phyloP scores from a whole-genome alignment of 139 green algal species.

The Chlorella vulgaris region DNA sequence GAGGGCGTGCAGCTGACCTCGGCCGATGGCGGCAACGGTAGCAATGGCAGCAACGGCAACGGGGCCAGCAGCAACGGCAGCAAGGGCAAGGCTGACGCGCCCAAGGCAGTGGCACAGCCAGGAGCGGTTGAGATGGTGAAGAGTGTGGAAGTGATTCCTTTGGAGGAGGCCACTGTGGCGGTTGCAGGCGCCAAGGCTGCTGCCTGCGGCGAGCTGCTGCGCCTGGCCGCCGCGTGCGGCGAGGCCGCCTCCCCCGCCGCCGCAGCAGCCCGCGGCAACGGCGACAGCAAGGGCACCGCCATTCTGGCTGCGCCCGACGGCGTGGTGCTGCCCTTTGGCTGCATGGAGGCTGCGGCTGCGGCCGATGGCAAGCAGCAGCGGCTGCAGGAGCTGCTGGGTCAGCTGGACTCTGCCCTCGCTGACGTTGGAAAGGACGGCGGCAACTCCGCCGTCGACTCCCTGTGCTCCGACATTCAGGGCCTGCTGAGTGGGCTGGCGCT shows the following conservation, averaged over 20 bases:
- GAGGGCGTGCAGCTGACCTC: not conserved
- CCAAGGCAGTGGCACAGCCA: not conserved
- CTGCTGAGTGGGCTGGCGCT: slow-evolving; percentile 44
- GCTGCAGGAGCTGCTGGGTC: slow-evolving; percentile 54
- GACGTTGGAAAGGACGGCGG: slow-evolving; percentile 7
- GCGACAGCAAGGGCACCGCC: not conserved
- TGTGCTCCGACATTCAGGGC: slow-evolving; percentile 54
- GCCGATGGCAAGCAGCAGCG: slow-evolving; percentile 31
- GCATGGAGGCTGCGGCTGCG: slow-evolving; percentile 80
- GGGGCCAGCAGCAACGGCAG: slow-evolving; percentile 3
- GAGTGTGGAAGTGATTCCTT: slow-evolving; percentile 52
- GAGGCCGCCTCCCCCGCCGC: not conserved
- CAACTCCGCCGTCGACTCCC: slow-evolving; percentile 49
- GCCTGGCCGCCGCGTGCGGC: slow-evolving; percentile 17
- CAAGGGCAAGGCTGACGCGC: not conserved
- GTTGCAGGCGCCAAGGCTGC: slow-evolving; percentile 85
- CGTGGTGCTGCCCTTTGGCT: slow-evolving; percentile 87
- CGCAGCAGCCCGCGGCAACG: not conserved
- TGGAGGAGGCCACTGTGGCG: slow-evolving; percentile 55
- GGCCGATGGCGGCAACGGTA: not conserved
- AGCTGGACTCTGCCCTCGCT: slow-evolving; percentile 27
- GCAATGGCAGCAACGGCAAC: not conserved
- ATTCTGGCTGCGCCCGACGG: slow-evolving; percentile 71
- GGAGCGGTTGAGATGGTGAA: slow-evolving; percentile 19
- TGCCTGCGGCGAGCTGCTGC: slow-evolving; percentile 75